These are phyloP conservation scores for Pelargonium cotyledonis DNA, from an alignment of 441 rosid genomes.

Conservation along the genomic window DNA sequence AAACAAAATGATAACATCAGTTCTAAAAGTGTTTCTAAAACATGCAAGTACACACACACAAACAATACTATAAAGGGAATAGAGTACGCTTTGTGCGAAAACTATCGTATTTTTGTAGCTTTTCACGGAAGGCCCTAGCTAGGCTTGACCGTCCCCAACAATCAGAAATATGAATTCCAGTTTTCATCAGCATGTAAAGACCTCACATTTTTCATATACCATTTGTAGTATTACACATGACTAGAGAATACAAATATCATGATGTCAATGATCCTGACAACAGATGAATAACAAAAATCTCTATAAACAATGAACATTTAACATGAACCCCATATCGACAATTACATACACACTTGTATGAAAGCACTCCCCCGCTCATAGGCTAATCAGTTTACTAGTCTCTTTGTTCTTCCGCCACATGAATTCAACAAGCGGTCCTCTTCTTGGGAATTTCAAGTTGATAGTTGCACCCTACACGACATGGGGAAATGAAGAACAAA, in stretches of 20 bases:
- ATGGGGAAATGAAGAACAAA: conserved; percentile 1
- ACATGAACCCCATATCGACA: too few species aligned
- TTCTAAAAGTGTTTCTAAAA: not conserved
- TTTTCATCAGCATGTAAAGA: too few species aligned
- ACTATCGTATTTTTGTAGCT: not conserved
- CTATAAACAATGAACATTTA: too few species aligned
- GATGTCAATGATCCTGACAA: not conserved
- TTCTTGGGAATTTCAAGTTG: conserved; percentile 65
- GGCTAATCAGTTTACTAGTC: conserved; percentile 72
- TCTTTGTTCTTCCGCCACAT: conserved; percentile 76
- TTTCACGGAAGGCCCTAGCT: too few species aligned
- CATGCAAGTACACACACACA: not conserved
- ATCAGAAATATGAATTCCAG: too few species aligned
- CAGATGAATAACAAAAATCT: not conserved
- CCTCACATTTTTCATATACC: too few species aligned
- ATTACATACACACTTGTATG: conserved; percentile 47
- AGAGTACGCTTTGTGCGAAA: not conserved
- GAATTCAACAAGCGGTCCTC: conserved; percentile 58
- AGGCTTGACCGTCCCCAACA: too few species aligned
- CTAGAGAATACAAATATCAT: too few species aligned
- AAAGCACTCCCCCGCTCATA: conserved; percentile 76
- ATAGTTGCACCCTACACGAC: conserved; percentile 39
- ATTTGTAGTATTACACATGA: too few species aligned
- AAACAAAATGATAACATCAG: too few species aligned
- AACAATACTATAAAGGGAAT: not conserved